phyloP scores from a whole-genome alignment of 306 rosid species.

The Canavalia ensiformis region DNA sequence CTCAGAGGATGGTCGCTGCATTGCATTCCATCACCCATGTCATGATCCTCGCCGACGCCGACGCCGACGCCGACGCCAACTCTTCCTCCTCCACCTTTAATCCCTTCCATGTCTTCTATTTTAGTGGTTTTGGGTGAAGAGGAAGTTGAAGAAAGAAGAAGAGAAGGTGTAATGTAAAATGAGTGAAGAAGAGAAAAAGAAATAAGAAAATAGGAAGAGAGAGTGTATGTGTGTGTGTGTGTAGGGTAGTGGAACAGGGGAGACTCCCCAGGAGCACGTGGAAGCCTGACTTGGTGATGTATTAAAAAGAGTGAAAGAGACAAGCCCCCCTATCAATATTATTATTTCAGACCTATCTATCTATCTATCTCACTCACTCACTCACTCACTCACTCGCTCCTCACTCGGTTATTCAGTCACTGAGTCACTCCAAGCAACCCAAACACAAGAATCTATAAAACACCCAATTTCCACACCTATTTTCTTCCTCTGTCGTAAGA shows the following conservation, averaged over 20 bases:
- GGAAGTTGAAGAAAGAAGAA: no score
- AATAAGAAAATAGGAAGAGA: slow-evolving; percentile 1
- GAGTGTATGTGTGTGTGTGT: neutral
- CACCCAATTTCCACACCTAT: slow-evolving; percentile 11
- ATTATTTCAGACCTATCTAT: neutral
- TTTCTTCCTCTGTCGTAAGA: neutral
- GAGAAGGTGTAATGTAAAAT: slow-evolving; percentile 45
- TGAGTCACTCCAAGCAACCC: neutral
- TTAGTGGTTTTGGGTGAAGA: no score
- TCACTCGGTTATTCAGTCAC: no score
- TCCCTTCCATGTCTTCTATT: slow-evolving; percentile 35
- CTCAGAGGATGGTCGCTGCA: slow-evolving; percentile 85
- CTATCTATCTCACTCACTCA: no score
- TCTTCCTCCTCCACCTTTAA: slow-evolving; percentile 61
- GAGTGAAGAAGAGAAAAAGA: slow-evolving; percentile 39
- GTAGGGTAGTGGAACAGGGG: slow-evolving; percentile 41
- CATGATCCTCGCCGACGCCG: slow-evolving; percentile 64
- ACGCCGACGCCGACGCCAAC: slow-evolving; percentile 55
- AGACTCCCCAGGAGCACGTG: slow-evolving; percentile 82
- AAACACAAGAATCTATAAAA: slow-evolving; percentile 35
- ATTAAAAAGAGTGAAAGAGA: slow-evolving; percentile 49
- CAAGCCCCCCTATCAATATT: slow-evolving; percentile 10
- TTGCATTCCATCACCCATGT: slow-evolving; percentile 84
- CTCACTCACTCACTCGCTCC: no score
- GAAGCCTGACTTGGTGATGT: slow-evolving; percentile 56